These are phyloP conservation scores for Coniochaeta sp. DNA, from an alignment of 2,329 filamentous ascomycete species.

Conservation along the genomic window DNA sequence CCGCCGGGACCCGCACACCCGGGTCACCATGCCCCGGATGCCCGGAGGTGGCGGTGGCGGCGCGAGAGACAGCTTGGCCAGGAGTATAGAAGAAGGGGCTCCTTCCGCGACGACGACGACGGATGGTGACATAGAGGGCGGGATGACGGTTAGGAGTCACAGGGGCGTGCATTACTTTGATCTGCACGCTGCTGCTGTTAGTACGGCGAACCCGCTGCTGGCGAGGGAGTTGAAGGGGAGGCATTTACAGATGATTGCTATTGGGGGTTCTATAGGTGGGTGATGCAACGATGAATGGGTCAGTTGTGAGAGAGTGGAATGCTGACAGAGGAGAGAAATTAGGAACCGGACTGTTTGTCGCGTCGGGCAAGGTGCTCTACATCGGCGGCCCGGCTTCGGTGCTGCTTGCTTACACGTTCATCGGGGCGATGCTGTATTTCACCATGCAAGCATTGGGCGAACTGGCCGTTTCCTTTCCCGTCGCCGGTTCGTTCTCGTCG, in stretches of 20 bases:
- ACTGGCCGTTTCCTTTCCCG: constrained; percentile 82
- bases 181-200: constrained; percentile 53
- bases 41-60: no score
- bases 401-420: constrained; percentile 68
- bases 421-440: constrained; percentile 84
- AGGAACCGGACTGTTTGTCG: constrained; percentile 82
- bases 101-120: not conserved
- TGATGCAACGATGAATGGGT: no score
- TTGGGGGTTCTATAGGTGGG: constrained; percentile 78
- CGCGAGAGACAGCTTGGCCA: not conserved
- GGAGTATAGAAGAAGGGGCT: not conserved
- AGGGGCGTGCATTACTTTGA: constrained; percentile 46
- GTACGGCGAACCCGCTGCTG: constrained; percentile 70
- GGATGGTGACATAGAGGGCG: not conserved
- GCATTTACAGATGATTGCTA: constrained; percentile 96
- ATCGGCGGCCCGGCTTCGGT: constrained; percentile 72
- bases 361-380: constrained; percentile 65
- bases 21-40: not conserved
- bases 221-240: constrained; percentile 72
- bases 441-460: constrained; percentile 90
- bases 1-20: constrained; percentile 1
- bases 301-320: no score
- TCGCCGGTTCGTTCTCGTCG: constrained; percentile 85
- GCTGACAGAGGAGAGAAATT: no score
- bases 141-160: constrained; percentile 17